A percentile compares a stretch with the other conserved stretches of the same genome.
Evolutionary conservation across 441 rosid species (phyloP).

Genomic region (Pelargonium citronellum): DNA sequence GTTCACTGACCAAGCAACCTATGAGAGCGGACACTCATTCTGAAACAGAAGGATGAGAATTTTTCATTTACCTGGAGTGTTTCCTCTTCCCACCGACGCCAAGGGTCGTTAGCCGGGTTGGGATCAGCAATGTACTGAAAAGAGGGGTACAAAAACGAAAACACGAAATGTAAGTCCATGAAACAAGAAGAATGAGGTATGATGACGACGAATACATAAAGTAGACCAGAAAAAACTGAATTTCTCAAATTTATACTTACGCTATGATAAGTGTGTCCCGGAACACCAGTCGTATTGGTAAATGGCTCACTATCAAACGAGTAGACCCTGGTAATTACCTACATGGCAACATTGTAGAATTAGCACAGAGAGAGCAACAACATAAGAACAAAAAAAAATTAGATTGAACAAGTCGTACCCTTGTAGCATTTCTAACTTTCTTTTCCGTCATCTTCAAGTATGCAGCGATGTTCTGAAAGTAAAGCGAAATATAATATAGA

Average conservation of each 20-base stretch:
- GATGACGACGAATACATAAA: slow-evolving; percentile 5
- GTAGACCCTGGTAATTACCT: slow-evolving; percentile 75
- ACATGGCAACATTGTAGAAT: slow-evolving; percentile 17
- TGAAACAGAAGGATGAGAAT: background rate
- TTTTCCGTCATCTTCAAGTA: slow-evolving; percentile 77
- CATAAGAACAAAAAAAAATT: slow-evolving; percentile 6
- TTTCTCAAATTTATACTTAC: slow-evolving; percentile 39
- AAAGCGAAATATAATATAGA: slow-evolving; percentile 5
- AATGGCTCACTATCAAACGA: slow-evolving; percentile 86
- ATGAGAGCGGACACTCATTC: no score
- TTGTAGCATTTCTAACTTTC: slow-evolving; percentile 87
- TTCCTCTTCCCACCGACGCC: slow-evolving; percentile 73
- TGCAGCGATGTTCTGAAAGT: slow-evolving; percentile 76
- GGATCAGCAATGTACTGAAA: slow-evolving; percentile 77
- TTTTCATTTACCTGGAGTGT: slow-evolving; percentile 59
- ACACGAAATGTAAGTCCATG: slow-evolving; percentile 15
- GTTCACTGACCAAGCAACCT: no score
- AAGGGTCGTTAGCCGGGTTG: slow-evolving; percentile 64
- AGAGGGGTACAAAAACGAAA: slow-evolving; percentile 10
- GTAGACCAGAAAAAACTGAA: background rate
- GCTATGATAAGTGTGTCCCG: slow-evolving; percentile 85
- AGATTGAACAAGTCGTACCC: slow-evolving; percentile 40
- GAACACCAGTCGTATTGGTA: slow-evolving; percentile 78
- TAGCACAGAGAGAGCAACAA: slow-evolving; percentile 13
- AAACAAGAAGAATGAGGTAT: slow-evolving; percentile 3